A percentile compares a stretch with the other conserved stretches of the same genome.
Conservation (phyloP, 2,329 filamentous ascomycete species). For the Gnomoniopsis sp. region DNA sequence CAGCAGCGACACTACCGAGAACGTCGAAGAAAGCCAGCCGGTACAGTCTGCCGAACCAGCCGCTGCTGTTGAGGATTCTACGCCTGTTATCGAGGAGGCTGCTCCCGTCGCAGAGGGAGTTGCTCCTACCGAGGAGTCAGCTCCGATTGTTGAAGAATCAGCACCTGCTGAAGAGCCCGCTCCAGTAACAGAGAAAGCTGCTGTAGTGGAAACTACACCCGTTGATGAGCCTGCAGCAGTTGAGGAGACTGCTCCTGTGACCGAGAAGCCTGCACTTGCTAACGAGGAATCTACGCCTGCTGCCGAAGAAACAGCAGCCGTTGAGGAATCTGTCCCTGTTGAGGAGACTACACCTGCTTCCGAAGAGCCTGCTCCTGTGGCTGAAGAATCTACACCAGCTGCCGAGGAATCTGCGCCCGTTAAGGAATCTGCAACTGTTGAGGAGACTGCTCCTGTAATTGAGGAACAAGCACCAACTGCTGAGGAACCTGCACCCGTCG, state of each 20-base stretch:
- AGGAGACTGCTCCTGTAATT: conserved; percentile 1
- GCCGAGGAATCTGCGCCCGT: background rate
- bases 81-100: background rate
- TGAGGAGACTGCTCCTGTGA: background rate
- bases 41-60: background rate
- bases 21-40: background rate
- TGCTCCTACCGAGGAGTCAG: background rate
- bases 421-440: conserved; percentile 3
- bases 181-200: conserved; percentile 4
- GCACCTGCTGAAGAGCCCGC: conserved; percentile 10
- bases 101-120: background rate
- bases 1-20: background rate
- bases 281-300: conserved; percentile 8
- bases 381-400: conserved; percentile 4
- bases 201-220: background rate
- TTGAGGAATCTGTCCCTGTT: conserved; percentile 9
- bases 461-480: background rate
- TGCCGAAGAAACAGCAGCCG: conserved; percentile 2
- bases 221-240: background rate
- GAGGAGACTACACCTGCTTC: conserved; percentile 10
- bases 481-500: background rate
- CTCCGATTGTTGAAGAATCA: conserved; percentile 6
- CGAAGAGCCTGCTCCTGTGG: conserved; percentile 5
- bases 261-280: conserved; percentile 13
- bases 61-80: background rate